Conservation (phyloP, 2,329 filamentous ascomycete species). For the Fusarium protoensiforme region DNA sequence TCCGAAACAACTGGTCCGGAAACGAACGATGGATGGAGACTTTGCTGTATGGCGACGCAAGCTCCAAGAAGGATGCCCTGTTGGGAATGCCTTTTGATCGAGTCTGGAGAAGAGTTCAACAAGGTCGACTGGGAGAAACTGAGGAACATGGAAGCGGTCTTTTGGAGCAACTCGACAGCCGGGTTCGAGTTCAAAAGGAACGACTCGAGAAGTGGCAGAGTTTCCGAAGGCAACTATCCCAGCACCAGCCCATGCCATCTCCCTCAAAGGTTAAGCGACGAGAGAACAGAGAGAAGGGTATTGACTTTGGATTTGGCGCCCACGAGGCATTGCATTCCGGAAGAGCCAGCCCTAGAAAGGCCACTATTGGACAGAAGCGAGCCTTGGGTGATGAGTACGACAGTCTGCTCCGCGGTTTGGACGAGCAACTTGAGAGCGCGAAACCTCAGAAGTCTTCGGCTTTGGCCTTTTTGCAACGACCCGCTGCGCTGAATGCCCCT, state of each 20-base stretch:
- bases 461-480: constrained; percentile 39
- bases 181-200: constrained; percentile 73
- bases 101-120: constrained; percentile 76
- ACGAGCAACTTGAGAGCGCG: constrained; percentile 52
- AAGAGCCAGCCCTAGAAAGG: constrained; percentile 45
- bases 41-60: constrained; percentile 74
- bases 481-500: background rate
- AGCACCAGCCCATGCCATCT: constrained; percentile 41
- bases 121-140: constrained; percentile 67
- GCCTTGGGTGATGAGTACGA: constrained; percentile 56
- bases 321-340: constrained; percentile 62
- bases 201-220: constrained; percentile 79
- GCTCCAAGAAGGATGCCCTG: constrained; percentile 68
- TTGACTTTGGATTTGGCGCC: constrained; percentile 64
- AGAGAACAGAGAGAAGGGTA: constrained; percentile 50
- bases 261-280: constrained; percentile 35
- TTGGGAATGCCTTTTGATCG: constrained; percentile 74
- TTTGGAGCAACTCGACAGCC: constrained; percentile 76
- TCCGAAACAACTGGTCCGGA: constrained; percentile 83
- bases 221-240: constrained; percentile 66
- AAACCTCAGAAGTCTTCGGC: constrained; percentile 23
- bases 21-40: constrained; percentile 78
- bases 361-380: constrained; percentile 29
- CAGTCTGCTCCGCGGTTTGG: constrained; percentile 55
- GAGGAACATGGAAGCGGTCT: constrained; percentile 64